phyloP scores from a whole-genome alignment of 352 stramenopile species.

The Elongisporangium undulatum region DNA sequence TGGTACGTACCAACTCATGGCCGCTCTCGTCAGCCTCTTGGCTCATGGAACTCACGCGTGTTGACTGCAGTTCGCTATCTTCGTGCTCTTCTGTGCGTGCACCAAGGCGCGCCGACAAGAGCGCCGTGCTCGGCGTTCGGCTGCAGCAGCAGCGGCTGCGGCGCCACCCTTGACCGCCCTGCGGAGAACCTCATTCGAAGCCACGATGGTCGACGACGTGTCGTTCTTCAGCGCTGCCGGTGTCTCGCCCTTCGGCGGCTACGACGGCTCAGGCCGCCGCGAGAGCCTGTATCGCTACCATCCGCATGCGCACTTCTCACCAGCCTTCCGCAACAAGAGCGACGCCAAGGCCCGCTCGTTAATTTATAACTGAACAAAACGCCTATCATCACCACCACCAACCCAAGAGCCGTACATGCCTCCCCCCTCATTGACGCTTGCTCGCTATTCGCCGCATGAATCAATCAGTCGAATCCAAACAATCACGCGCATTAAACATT shows the following conservation, averaged over 20 bases:
- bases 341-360: neutral
- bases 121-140: neutral
- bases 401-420: no score
- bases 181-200: neutral
- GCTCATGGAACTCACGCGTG: neutral
- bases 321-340: neutral
- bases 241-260: neutral
- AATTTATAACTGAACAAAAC: neutral
- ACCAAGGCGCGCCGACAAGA: neutral
- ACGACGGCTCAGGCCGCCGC: neutral
- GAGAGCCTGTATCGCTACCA: neutral
- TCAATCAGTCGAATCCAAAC: neutral
- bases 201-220: neutral
- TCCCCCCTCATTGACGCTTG: neutral
- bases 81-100: neutral
- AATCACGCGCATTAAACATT: neutral
- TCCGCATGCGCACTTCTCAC: neutral
- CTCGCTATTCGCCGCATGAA: neutral
- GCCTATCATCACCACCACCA: neutral
- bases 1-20: neutral
- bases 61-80: neutral
- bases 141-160: no score
- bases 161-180: neutral
- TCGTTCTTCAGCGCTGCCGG: neutral
- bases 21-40: neutral